phyloP scores from a whole-genome alignment of 768 basidiomycete genomes.

The Tylopilus sp. region DNA sequence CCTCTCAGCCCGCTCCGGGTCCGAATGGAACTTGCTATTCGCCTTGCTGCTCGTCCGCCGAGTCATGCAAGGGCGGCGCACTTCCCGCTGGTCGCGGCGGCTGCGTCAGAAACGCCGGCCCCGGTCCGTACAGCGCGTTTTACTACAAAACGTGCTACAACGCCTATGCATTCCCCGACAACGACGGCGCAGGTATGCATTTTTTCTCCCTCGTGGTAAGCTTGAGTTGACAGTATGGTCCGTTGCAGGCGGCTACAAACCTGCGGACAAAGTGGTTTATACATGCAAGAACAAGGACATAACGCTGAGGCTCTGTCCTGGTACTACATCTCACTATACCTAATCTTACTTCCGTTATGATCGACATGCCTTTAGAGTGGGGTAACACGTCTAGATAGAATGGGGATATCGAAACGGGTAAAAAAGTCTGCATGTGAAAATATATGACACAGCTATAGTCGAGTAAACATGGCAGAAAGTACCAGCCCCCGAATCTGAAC shows the following conservation, averaged over 20 bases:
- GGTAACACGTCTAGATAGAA: not conserved
- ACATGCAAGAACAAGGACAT: slow-evolving; percentile 18
- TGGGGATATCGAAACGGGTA: not conserved
- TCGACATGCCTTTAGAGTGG: not conserved
- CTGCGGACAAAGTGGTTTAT: slow-evolving; percentile 21
- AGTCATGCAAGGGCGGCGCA: not conserved
- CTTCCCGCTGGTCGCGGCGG: not conserved
- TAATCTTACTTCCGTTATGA: not conserved
- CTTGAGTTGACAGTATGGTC: not conserved
- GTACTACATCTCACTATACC: slow-evolving; percentile 10
- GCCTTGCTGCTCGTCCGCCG: not conserved
- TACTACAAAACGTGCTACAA: not conserved
- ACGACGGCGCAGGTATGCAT: slow-evolving; percentile 17
- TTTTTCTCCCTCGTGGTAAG: not conserved
- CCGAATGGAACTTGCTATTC: not conserved
- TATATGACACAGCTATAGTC: too few relatives aligned
- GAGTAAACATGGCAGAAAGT: not conserved
- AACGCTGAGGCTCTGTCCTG: slow-evolving; percentile 21
- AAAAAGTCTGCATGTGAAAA: not conserved
- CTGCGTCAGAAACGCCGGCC: not conserved
- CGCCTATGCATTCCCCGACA: slow-evolving; percentile 21
- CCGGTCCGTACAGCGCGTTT: not conserved
- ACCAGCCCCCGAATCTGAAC: not conserved
- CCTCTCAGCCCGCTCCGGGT: slow-evolving; percentile 11
- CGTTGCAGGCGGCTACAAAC: slow-evolving; percentile 2